Evolutionary conservation across 352 stramenopile species (phyloP), one percentile per base, ranked within the genome.

Genomic region (Pythium oligandrum): DNA sequence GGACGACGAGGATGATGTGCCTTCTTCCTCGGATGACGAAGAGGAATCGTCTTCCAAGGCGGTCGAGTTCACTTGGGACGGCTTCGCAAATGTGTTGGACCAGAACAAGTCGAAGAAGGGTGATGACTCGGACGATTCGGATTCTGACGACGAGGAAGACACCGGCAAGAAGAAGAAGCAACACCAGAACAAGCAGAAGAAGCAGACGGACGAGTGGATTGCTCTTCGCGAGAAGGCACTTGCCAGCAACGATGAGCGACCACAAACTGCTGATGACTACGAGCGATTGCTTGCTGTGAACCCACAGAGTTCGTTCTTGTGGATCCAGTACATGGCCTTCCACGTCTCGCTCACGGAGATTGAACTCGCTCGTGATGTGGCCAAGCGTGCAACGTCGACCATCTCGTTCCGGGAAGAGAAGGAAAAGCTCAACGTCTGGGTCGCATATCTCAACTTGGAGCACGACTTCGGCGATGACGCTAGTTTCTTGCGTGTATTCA

Each of bases 321-420:
- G 95, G 95, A 98, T 99, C 63, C 89, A 96, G 63, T 99, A 98
- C 78, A 98, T 99, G 95, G 96, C 96, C 11, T 98, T 98, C 75
- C 88, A 98, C 69, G 75, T 99, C 36, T 97, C 91, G 39, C 71
- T 98, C 26, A 97, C 92, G 37, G 93, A 99, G 59, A 83, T 98
- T 48, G 84, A 89, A 6, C 71, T 95, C 44, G 95, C 94, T 34
- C 86, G 95, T 7, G 90, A 95, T 63, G 93, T 99, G 48, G 96
- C 93, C 0, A 73, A 93, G 42, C 84, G 92, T 44, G 95, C 95
- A 6, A 96, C 96, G 35, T 90, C 96, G 31, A 86, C 90, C 37
- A 95, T 99, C 39, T 96, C 96, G 57, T 98, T 98, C 71, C 86
- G 93, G 39, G 78, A 98, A 54, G 95, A 98, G 64, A 89, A 94